Evolutionary conservation across 768 basidiomycete genomes (phyloP).

Genomic region (Lentinus brumalis): DNA sequence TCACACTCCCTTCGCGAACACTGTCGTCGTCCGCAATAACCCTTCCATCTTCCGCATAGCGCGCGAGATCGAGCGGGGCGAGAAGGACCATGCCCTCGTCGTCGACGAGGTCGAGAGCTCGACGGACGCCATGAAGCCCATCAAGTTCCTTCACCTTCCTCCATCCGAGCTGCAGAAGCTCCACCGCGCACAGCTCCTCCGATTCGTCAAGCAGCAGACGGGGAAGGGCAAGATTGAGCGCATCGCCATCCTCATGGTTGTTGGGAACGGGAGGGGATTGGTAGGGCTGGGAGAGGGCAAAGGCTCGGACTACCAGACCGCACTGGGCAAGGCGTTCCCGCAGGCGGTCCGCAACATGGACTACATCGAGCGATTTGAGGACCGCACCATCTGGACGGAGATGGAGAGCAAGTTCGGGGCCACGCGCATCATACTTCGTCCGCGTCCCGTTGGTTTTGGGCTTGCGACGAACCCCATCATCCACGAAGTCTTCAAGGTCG

Average conservation of each 20-base stretch:
- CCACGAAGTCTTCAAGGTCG: slow-evolving; percentile 88
- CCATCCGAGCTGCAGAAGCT: slow-evolving; percentile 33
- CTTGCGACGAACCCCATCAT: slow-evolving; percentile 86
- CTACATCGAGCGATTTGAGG: slow-evolving; percentile 90
- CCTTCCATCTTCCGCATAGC: slow-evolving; percentile 58
- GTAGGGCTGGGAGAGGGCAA: slow-evolving; percentile 86
- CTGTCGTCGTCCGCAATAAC: slow-evolving; percentile 70
- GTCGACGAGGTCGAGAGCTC: slow-evolving; percentile 21
- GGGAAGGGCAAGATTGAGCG: slow-evolving; percentile 88
- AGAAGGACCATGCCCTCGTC: slow-evolving; percentile 33
- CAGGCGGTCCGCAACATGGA: slow-evolving; percentile 89
- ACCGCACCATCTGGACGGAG: slow-evolving; percentile 93
- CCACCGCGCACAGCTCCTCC: slow-evolving; percentile 46
- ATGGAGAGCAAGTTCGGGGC: slow-evolving; percentile 83
- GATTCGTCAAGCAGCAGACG: slow-evolving; percentile 84
- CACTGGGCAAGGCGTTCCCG: slow-evolving; percentile 57
- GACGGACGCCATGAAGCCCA: slow-evolving; percentile 17
- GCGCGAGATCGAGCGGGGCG: slow-evolving; percentile 34
- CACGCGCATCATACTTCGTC: slow-evolving; percentile 78
- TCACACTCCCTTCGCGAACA: slow-evolving; percentile 57
- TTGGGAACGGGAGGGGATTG: slow-evolving; percentile 82
- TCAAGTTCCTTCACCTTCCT: slow-evolving; percentile 39
- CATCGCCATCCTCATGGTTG: slow-evolving; percentile 62
- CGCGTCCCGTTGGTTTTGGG: slow-evolving; percentile 88
- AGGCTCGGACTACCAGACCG: slow-evolving; percentile 55